Percentiles rank a stretch among this genome's conserved stretches.
These are phyloP conservation scores for Gossypium trilobum DNA, from an alignment of 441 rosid species.

Conservation along the genomic window DNA sequence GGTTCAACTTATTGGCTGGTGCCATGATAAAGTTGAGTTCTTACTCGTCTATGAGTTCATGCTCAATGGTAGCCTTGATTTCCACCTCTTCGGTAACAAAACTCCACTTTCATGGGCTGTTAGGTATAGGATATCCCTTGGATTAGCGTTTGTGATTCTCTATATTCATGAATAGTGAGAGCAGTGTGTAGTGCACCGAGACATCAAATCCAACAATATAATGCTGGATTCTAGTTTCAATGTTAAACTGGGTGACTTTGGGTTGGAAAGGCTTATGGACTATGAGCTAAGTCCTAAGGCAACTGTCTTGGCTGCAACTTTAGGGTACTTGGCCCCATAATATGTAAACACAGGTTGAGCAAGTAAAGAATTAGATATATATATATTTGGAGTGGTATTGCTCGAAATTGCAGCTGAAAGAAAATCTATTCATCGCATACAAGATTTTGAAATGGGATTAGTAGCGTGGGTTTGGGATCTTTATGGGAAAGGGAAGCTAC, in stretches of 20 bases:
- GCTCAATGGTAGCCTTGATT: conserved; percentile 42
- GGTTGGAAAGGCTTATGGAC: neutral
- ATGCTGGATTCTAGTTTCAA: conserved; percentile 26
- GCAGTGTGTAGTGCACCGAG: conserved; percentile 34
- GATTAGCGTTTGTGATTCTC: conserved; percentile 6
- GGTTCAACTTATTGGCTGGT: conserved; percentile 41
- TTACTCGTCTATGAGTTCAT: conserved; percentile 37
- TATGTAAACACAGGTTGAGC: conserved; percentile 32
- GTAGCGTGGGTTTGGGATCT: conserved; percentile 22
- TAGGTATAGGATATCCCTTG: neutral
- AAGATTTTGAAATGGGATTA: neutral
- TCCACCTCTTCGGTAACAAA: conserved; percentile 16
- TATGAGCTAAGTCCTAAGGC: conserved; percentile 16
- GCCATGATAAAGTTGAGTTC: conserved; percentile 31
- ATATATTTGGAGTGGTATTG: conserved; percentile 12
- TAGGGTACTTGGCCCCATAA: conserved; percentile 65
- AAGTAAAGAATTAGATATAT: conserved; percentile 14
- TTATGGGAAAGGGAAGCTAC: conserved; percentile 8
- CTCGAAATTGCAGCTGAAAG: conserved; percentile 12
- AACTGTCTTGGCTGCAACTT: conserved; percentile 54
- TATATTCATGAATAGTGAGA: conserved; percentile 36
- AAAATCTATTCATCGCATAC: conserved; percentile 20
- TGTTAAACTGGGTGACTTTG: neutral
- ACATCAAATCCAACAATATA: conserved; percentile 31
- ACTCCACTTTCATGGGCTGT: neutral